Percentiles rank a stretch among this genome's conserved stretches.
These are phyloP conservation scores for Dysphania ambrosioides DNA, from an alignment of 148 eudicot genomes.

Conservation along the genomic window DNA sequence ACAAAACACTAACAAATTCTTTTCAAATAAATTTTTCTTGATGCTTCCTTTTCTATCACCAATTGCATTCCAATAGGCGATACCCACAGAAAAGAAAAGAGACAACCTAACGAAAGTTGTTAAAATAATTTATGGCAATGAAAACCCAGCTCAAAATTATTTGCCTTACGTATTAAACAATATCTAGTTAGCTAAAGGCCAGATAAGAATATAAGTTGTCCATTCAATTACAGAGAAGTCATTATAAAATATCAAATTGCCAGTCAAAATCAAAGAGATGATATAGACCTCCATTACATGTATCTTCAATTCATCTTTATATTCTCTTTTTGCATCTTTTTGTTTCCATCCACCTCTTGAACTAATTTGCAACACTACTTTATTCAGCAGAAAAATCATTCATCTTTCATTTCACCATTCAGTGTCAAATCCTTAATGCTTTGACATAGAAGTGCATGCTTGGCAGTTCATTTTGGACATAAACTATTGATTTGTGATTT, in stretches of 20 bases:
- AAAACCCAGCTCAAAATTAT: not conserved
- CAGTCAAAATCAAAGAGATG: slow-evolving; percentile 2
- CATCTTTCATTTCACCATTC: not conserved
- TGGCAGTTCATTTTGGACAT: too few species aligned
- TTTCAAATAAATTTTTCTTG: not conserved
- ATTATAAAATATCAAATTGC: not conserved
- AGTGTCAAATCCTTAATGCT: too few species aligned
- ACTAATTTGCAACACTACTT: not conserved
- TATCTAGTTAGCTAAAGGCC: slow-evolving; percentile 12
- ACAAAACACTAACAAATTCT: not conserved
- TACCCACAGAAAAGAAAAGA: not conserved
- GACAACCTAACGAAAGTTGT: not conserved
- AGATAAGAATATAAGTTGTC: slow-evolving; percentile 14
- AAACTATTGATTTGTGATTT: too few species aligned
- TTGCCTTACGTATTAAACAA: slow-evolving; percentile 1
- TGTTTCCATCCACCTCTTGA: not conserved
- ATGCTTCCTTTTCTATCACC: not conserved
- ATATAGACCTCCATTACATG: not conserved
- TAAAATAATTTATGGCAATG: not conserved
- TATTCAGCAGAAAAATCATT: not conserved
- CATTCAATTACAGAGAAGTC: slow-evolving; percentile 19
- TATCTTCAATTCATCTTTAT: not conserved
- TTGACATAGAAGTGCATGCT: too few species aligned
- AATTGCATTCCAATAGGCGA: not conserved
- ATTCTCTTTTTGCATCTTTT: not conserved